A percentile compares a stretch with the other conserved stretches of the same genome.
Evolutionary conservation across 345 rosid genomes (phyloP).

Genomic region (Kandelia obovata): DNA sequence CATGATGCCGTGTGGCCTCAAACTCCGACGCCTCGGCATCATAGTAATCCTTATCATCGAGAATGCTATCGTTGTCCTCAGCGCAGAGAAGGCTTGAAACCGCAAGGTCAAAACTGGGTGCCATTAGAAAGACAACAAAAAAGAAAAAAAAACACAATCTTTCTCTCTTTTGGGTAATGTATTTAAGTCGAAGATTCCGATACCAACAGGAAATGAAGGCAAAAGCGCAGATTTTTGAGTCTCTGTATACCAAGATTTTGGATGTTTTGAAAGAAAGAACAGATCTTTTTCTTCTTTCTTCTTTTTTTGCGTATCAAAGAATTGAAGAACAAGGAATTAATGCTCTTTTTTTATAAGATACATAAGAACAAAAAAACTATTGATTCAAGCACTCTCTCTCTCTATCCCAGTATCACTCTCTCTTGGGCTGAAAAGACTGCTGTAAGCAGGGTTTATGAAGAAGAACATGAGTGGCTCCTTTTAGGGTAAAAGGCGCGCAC

Average conservation of each 20-base stretch:
- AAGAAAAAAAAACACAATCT: background rate
- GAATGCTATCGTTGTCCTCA: slow-evolving; percentile 44
- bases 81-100: slow-evolving; percentile 53
- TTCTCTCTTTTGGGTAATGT: slow-evolving; percentile 4
- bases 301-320: slow-evolving; percentile 21
- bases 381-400: slow-evolving; percentile 16
- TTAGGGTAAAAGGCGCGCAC: slow-evolving; percentile 34
- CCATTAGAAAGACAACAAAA: slow-evolving; percentile 32
- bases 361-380: slow-evolving; percentile 16
- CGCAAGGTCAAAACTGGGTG: slow-evolving; percentile 53
- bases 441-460: slow-evolving; percentile 42
- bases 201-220: slow-evolving; percentile 7
- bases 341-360: slow-evolving; percentile 1
- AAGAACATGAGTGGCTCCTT: slow-evolving; percentile 32
- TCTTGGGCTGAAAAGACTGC: slow-evolving; percentile 35
- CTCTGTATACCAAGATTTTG: background rate
- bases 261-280: background rate
- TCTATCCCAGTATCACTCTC: slow-evolving; percentile 4
- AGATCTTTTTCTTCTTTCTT: background rate
- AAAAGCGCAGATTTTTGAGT: slow-evolving; percentile 9
- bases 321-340: slow-evolving; percentile 28
- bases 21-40: slow-evolving; percentile 31
- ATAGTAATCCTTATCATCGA: slow-evolving; percentile 37
- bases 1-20: slow-evolving; percentile 29
- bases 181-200: slow-evolving; percentile 11